Evolutionary conservation across 2,329 filamentous ascomycete species (phyloP).

Genomic region (Parafenestella ontariensis): DNA sequence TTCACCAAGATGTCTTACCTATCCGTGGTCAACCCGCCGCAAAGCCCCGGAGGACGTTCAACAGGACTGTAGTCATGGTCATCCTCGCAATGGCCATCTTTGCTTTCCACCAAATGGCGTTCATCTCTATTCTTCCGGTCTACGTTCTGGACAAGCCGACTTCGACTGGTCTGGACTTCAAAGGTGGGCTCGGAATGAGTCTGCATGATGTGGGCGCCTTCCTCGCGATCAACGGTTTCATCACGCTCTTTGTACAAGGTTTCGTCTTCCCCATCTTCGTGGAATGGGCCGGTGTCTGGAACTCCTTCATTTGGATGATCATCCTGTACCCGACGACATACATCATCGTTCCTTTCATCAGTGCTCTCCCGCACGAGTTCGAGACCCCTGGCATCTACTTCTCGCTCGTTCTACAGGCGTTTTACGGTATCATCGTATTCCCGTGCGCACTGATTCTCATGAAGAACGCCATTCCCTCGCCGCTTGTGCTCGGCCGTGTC

Average conservation of each 20-base stretch:
- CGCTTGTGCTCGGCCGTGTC: conserved; percentile 70
- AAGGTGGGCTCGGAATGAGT: conserved; percentile 70
- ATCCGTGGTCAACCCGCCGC: conserved; percentile 18
- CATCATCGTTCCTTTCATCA: conserved; percentile 72
- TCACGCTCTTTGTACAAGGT: conserved; percentile 76
- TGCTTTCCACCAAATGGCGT: conserved; percentile 89
- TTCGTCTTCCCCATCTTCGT: conserved; percentile 73
- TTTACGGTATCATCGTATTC: conserved; percentile 72
- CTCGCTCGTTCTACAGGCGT: conserved; percentile 69
- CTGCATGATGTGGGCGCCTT: conserved; percentile 72
- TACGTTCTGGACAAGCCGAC: conserved; percentile 80
- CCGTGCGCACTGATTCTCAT: conserved; percentile 76
- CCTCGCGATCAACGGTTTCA: conserved; percentile 72
- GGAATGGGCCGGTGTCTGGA: conserved; percentile 70
- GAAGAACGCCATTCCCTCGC: conserved; percentile 72
- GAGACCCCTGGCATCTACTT: conserved; percentile 69
- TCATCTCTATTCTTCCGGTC: conserved; percentile 87
- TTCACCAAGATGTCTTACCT: conserved; percentile 37
- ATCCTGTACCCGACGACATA: conserved; percentile 72
- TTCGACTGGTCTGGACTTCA: conserved; percentile 44
- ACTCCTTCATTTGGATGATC: conserved; percentile 69
- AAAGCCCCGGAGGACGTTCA: conserved; percentile 56
- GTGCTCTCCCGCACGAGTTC: conserved; percentile 61
- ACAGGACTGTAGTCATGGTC: conserved; percentile 73
- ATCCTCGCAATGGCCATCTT: conserved; percentile 85